Conservation (phyloP, 768 basidiomycete genomes). For the Lactifluus echinatus region DNA sequence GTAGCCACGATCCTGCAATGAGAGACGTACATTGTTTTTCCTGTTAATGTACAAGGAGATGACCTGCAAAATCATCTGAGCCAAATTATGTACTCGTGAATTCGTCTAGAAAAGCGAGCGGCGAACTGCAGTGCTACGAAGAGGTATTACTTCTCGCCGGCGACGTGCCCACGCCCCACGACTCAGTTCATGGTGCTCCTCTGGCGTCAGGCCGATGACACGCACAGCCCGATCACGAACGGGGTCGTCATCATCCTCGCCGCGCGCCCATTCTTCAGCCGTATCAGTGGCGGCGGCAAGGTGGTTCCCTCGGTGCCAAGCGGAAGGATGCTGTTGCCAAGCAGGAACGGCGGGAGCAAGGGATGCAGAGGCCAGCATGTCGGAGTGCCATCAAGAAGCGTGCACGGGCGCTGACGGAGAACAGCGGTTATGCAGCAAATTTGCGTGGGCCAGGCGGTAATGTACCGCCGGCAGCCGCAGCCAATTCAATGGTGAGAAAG, state of each 20-base stretch:
- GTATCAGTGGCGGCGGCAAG: conserved; percentile 39
- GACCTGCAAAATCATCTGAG: too few relatives aligned
- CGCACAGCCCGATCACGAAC: conserved; percentile 48
- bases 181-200: conserved; percentile 29
- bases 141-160: conserved; percentile 40
- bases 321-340: too few relatives aligned
- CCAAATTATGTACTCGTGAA: too few relatives aligned
- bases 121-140: conserved; percentile 28
- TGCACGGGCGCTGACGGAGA: conserved; percentile 58
- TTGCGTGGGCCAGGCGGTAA: too few relatives aligned
- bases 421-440: conserved; percentile 55
- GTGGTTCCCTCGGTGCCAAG: conserved; percentile 63
- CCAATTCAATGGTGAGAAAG: too few relatives aligned
- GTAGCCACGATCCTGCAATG: too few relatives aligned
- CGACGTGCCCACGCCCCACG: conserved; percentile 34
- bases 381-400: conserved; percentile 63
- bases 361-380: too few relatives aligned
- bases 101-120: not conserved
- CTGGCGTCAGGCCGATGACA: conserved; percentile 41
- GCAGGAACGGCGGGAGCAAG: too few relatives aligned
- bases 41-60: too few relatives aligned
- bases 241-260: conserved; percentile 70
- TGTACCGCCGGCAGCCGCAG: too few relatives aligned
- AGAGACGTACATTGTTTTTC: too few relatives aligned
- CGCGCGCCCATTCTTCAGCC: conserved; percentile 66